Evolutionary conservation across 139 green algal species (phyloP).

Genomic region (Raphidocelis subcapitata): DNA sequence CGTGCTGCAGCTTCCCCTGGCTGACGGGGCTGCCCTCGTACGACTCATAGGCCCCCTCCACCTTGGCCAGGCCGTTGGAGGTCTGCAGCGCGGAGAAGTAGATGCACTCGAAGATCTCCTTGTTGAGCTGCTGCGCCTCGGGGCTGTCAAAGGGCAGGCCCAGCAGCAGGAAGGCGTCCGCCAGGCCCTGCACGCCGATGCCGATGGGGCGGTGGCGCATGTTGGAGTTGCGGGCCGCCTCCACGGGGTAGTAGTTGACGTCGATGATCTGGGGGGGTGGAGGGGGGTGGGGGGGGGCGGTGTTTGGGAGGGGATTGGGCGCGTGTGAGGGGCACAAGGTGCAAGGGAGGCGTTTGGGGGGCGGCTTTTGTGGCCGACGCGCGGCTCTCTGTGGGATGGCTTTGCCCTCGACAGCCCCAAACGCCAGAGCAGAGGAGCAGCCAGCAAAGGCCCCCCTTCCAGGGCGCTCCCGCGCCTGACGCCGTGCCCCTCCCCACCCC

Average conservation of each 20-base stretch:
- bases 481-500: no score
- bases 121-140: constrained; percentile 77
- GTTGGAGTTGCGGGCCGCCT: constrained; percentile 87
- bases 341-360: no score
- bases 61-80: constrained; percentile 81
- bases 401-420: no score
- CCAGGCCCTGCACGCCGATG: constrained; percentile 93
- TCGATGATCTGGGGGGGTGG: no score
- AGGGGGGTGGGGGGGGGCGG: no score
- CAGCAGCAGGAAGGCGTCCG: constrained; percentile 98
- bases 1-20: constrained; percentile 87
- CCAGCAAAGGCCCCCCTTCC: no score
- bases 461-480: no score
- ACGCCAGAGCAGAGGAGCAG: no score
- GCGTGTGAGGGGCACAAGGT: no score
- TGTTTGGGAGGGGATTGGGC: no score
- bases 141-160: constrained; percentile 95
- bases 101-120: constrained; percentile 96
- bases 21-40: constrained; percentile 85
- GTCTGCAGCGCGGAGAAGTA: constrained; percentile 89
- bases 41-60: constrained; percentile 82
- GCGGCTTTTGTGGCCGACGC: no score
- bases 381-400: no score
- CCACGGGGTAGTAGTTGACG: constrained; percentile 98
- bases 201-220: constrained; percentile 96